phyloP scores from a whole-genome alignment of 495 filamentous ascomycete species.

The Talaromyces proteolyticus region DNA sequence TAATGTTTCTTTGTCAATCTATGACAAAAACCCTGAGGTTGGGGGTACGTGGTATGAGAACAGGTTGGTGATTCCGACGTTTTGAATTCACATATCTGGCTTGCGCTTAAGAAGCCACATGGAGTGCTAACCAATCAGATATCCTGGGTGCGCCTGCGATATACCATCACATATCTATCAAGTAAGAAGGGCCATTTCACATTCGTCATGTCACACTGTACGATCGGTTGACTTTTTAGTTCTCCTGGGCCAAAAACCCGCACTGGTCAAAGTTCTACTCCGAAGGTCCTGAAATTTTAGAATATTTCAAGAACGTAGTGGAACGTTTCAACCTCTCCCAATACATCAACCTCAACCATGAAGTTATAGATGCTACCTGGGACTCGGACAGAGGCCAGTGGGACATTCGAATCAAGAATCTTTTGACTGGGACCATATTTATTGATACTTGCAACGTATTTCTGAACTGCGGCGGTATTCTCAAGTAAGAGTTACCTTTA shows the following conservation, averaged over 20 bases:
- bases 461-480: too few relatives aligned
- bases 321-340: conserved; percentile 32
- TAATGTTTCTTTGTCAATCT: conserved; percentile 1
- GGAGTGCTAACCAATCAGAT: too few relatives aligned
- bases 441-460: conserved; percentile 47
- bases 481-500: too few relatives aligned
- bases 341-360: conserved; percentile 34
- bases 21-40: conserved; percentile 38
- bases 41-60: conserved; percentile 55
- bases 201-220: too few relatives aligned
- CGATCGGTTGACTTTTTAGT: too few relatives aligned
- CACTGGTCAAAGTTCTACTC: too few relatives aligned
- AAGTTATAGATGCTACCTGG: conserved; percentile 33
- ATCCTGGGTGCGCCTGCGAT: conserved; percentile 48
- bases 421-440: conserved; percentile 20
- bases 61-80: too few relatives aligned
- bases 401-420: conserved; percentile 41
- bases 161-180: too few relatives aligned
- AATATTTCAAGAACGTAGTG: conserved; percentile 28
- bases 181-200: too few relatives aligned
- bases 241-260: too few relatives aligned
- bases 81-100: too few relatives aligned
- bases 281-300: conserved; percentile 36
- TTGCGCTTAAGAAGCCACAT: too few relatives aligned
- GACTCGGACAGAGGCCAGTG: conserved; percentile 33